Conservation (phyloP, 2,329 filamentous ascomycete genomes). For the Westerdykella ornata region DNA sequence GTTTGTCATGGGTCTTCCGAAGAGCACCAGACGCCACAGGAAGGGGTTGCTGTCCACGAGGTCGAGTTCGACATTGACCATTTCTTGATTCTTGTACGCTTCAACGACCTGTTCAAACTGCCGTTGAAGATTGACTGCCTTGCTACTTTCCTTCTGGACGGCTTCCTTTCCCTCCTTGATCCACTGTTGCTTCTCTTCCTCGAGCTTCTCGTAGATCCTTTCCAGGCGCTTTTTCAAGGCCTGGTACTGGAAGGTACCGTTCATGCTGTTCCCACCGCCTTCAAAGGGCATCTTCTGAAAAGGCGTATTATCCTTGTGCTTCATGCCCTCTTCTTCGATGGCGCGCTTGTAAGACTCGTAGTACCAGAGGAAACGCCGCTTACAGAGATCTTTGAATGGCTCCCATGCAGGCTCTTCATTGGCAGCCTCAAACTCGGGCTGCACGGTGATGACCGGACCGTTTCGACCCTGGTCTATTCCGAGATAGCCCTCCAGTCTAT, state of each 20-base stretch:
- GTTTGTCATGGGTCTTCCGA: slow-evolving; percentile 86
- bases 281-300: slow-evolving; percentile 92
- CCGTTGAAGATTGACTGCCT: slow-evolving; percentile 73
- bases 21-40: slow-evolving; percentile 80
- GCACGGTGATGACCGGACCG: slow-evolving; percentile 34
- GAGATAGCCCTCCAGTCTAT: slow-evolving; percentile 74
- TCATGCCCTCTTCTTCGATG: slow-evolving; percentile 56
- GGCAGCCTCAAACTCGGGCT: slow-evolving; percentile 38
- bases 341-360: slow-evolving; percentile 76
- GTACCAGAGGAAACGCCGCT: slow-evolving; percentile 92
- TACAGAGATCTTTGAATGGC: slow-evolving; percentile 84
- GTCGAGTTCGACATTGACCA: slow-evolving; percentile 65
- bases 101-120: slow-evolving; percentile 79
- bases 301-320: slow-evolving; percentile 55
- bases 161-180: slow-evolving; percentile 58
- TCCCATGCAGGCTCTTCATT: slow-evolving; percentile 57
- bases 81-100: slow-evolving; percentile 63
- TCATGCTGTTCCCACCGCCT: slow-evolving; percentile 68
- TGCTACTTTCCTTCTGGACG: slow-evolving; percentile 60
- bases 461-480: slow-evolving; percentile 47
- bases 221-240: slow-evolving; percentile 63
- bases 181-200: slow-evolving; percentile 68
- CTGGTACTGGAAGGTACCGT: slow-evolving; percentile 75
- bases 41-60: slow-evolving; percentile 81
- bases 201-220: slow-evolving; percentile 61